These are phyloP conservation scores for Solanum sejunctum DNA, from an alignment of 257 asterid species.

Conservation along the genomic window DNA sequence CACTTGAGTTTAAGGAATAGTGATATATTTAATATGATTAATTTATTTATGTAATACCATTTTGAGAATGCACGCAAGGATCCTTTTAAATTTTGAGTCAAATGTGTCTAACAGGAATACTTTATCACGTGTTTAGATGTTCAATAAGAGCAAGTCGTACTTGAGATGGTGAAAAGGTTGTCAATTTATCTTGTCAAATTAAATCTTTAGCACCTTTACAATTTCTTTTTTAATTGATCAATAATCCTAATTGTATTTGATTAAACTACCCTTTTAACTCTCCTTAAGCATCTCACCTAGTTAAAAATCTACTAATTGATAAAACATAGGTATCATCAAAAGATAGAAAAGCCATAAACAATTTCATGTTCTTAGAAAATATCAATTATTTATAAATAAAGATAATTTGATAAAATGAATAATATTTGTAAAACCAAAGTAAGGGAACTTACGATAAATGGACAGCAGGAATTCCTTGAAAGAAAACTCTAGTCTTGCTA, in stretches of 20 bases:
- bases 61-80: too few relatives aligned
- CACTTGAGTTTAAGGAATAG: too few relatives aligned
- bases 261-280: too few relatives aligned
- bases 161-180: too few relatives aligned
- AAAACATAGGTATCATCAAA: background rate
- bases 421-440: background rate
- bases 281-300: background rate
- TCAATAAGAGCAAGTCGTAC: too few relatives aligned
- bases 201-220: too few relatives aligned
- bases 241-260: background rate
- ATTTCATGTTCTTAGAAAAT: background rate
- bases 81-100: too few relatives aligned
- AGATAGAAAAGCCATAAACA: background rate
- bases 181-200: too few relatives aligned
- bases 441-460: conserved; percentile 36
- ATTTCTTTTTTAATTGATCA: background rate
- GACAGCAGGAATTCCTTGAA: conserved; percentile 51
- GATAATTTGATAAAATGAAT: background rate
- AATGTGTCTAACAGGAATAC: too few relatives aligned
- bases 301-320: background rate
- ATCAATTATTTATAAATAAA: background rate
- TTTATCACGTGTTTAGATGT: too few relatives aligned
- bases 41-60: too few relatives aligned
- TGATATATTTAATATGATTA: too few relatives aligned
- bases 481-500: conserved; percentile 36